These are phyloP conservation scores for Kodamaea fukazawae DNA, from an alignment of 805 yeast genomes.

Conservation along the genomic window DNA sequence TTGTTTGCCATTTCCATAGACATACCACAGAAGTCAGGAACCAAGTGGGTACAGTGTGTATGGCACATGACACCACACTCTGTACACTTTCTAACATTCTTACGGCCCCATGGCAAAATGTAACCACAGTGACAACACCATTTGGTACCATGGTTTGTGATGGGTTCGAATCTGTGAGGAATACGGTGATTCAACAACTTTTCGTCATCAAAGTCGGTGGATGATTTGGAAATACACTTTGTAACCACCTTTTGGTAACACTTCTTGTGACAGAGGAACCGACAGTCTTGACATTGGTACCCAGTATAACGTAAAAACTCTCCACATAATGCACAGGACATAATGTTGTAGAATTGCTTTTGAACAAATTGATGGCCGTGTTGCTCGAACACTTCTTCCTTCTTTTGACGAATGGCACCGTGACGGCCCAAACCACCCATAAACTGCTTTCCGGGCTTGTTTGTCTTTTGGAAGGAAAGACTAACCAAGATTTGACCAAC, in stretches of 20 bases:
- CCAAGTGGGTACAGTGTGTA: constrained; percentile 85
- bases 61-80: constrained; percentile 97
- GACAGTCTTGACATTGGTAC: constrained; percentile 82
- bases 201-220: constrained; percentile 69
- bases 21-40: constrained; percentile 99
- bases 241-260: constrained; percentile 80
- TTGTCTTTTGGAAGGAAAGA: constrained; percentile 72
- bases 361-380: constrained; percentile 97
- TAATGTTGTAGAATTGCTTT: constrained; percentile 90
- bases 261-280: constrained; percentile 74
- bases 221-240: constrained; percentile 76
- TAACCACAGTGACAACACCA: constrained; percentile 99
- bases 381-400: constrained; percentile 86
- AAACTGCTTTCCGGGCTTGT: constrained; percentile 35
- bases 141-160: constrained; percentile 89
- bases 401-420: constrained; percentile 95
- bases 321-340: constrained; percentile 97
- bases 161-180: constrained; percentile 95
- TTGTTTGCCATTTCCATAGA: constrained; percentile 94
- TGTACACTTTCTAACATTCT: constrained; percentile 86
- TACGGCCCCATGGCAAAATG: constrained; percentile 90
- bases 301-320: constrained; percentile 90
- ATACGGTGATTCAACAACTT: constrained; percentile 89
- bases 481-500: constrained; percentile 83
- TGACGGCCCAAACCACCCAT: constrained; percentile 69